Conservation (phyloP, 1,284 basidiomycete genomes). For the Heterobasidion irregulare region DNA sequence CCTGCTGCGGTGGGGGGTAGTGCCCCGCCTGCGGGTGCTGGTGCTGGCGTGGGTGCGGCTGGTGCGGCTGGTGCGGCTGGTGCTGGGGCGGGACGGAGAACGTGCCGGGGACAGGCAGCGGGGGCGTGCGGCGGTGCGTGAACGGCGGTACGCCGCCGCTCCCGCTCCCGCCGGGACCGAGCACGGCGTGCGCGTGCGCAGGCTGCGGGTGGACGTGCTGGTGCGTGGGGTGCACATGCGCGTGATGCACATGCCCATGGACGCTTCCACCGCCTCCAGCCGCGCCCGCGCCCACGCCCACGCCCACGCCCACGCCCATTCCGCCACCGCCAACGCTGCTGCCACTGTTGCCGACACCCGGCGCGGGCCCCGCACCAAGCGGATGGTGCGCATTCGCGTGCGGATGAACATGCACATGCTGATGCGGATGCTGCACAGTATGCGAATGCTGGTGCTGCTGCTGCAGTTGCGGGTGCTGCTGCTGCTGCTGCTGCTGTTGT, state of each 20-base stretch:
- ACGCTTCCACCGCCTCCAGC: too few species aligned
- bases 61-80: not conserved
- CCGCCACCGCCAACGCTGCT: not conserved
- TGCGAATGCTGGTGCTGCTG: not conserved
- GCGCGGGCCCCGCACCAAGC: too few species aligned
- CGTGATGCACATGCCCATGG: not conserved
- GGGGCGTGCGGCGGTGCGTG: constrained; percentile 16
- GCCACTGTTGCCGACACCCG: not conserved
- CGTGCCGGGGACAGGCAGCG: constrained; percentile 15
- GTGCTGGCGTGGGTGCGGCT: not conserved
- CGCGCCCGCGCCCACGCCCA: not conserved
- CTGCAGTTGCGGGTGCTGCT: constrained; percentile 8
- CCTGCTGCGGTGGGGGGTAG: not conserved
- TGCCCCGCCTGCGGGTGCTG: not conserved
- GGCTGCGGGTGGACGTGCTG: not conserved
- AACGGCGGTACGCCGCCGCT: constrained; percentile 8
- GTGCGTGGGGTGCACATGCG: not conserved
- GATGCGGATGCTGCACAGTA: not conserved
- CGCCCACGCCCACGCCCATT: too few species aligned
- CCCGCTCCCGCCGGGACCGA: not conserved
- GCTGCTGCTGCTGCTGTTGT: too few species aligned
- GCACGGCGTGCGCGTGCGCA: not conserved
- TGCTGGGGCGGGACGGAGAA: not conserved
- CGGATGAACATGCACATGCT: not conserved
- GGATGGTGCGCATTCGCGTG: not conserved